Conservation (phyloP, 192 early-diverging fungal species). For the Coemansia sp. region DNA sequence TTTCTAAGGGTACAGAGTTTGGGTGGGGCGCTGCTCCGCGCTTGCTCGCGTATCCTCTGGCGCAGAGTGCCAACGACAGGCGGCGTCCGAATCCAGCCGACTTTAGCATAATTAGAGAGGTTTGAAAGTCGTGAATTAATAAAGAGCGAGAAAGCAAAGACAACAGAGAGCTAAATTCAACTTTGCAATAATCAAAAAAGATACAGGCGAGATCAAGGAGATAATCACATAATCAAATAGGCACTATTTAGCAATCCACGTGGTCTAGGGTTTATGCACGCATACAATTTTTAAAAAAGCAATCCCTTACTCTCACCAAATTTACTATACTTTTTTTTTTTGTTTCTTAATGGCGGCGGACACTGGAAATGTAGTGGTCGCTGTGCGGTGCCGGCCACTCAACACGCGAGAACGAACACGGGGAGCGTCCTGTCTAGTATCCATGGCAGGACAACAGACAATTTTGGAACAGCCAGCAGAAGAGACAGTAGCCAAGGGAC, state of each 20-base stretch:
- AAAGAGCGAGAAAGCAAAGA: background rate
- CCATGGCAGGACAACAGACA: conserved; percentile 74
- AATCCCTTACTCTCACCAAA: background rate
- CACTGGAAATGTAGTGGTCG: conserved; percentile 58
- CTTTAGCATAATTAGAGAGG: background rate
- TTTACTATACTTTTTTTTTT: background rate
- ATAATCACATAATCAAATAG: background rate
- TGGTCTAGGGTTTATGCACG: background rate
- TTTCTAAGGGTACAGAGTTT: conserved; percentile 51
- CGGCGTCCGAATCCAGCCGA: conserved; percentile 7
- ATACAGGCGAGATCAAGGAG: background rate
- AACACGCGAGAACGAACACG: conserved; percentile 68
- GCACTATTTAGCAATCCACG: background rate
- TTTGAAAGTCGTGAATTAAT: background rate
- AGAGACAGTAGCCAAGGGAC: background rate
- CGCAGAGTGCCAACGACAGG: background rate
- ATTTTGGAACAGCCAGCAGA: conserved; percentile 53
- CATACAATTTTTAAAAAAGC: no score
- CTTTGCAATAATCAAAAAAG: background rate
- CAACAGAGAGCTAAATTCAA: background rate
- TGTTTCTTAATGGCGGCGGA: conserved; percentile 14
- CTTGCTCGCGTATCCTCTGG: conserved; percentile 19
- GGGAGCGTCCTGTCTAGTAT: conserved; percentile 64
- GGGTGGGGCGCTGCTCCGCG: conserved; percentile 33
- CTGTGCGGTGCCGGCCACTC: conserved; percentile 76